Percentiles rank a stretch among this genome's conserved stretches.
Conservation (phyloP, 768 basidiomycete species). For the Boletus subcaerulescens region DNA sequence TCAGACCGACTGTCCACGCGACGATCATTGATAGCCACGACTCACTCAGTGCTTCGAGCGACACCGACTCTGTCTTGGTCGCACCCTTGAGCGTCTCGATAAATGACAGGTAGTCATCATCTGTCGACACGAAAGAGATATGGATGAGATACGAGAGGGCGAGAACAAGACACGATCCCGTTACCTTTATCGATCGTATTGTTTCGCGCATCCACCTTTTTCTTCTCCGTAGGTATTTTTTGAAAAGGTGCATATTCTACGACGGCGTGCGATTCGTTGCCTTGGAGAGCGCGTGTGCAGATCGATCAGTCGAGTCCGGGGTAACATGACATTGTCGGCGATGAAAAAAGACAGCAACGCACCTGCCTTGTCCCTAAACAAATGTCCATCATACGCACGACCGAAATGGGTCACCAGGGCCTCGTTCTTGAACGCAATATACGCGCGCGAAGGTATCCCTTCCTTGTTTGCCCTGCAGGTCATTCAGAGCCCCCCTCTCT, state of each 20-base stretch:
- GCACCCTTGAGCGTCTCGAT: slow-evolving; percentile 63
- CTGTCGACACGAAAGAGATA: slow-evolving; percentile 34
- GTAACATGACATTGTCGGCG: too few relatives aligned
- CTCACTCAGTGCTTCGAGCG: slow-evolving; percentile 52
- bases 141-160: not conserved
- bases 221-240: slow-evolving; percentile 71
- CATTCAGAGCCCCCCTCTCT: not conserved
- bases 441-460: slow-evolving; percentile 83
- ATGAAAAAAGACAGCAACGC: not conserved
- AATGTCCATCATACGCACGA: slow-evolving; percentile 84
- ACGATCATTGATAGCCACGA: not conserved
- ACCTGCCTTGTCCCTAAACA: slow-evolving; percentile 92
- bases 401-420: slow-evolving; percentile 73
- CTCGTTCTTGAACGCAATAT: slow-evolving; percentile 82
- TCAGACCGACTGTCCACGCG: not conserved
- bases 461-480: slow-evolving; percentile 71
- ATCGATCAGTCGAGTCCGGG: not conserved
- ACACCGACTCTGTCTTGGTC: slow-evolving; percentile 51
- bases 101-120: slow-evolving; percentile 84
- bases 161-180: not conserved
- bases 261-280: slow-evolving; percentile 76
- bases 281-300: not conserved
- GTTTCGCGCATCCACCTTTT: slow-evolving; percentile 76
- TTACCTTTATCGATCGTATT: slow-evolving; percentile 78
- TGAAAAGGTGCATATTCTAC: slow-evolving; percentile 96